Conservation (phyloP, 2,329 filamentous ascomycete species). For the Leptographium radiaticola region DNA sequence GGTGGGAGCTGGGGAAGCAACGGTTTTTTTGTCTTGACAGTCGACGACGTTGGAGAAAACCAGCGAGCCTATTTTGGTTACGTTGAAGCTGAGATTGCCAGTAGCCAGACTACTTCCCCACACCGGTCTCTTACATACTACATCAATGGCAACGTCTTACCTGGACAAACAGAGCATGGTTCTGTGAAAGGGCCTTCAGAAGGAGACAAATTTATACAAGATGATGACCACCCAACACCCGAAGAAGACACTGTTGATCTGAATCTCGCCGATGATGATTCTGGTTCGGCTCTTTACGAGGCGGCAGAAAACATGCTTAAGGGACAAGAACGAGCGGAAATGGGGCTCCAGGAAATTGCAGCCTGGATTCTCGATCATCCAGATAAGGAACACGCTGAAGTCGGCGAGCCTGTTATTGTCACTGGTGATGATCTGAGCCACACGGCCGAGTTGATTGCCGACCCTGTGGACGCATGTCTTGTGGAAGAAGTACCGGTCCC, state of each 20-base stretch:
- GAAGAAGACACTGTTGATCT: neutral
- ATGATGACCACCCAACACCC: neutral
- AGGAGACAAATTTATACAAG: neutral
- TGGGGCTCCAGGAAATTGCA: neutral
- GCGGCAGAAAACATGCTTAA: neutral
- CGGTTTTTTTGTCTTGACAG: constrained; percentile 12
- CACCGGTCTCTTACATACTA: constrained; percentile 4
- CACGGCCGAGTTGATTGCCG: neutral
- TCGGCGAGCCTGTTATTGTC: neutral
- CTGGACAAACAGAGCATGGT: neutral
- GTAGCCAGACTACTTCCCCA: neutral
- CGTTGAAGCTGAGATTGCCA: constrained; percentile 7
- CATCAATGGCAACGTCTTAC: neutral
- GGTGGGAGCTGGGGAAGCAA: constrained; percentile 12
- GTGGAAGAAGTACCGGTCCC: neutral
- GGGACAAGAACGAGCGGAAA: neutral
- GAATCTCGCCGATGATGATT: neutral
- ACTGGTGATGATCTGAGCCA: too few species aligned
- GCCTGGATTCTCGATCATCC: neutral
- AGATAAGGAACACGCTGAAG: neutral
- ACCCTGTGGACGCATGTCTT: neutral
- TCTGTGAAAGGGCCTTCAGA: neutral
- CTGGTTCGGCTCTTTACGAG: neutral
- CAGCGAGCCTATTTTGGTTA: constrained; percentile 14
- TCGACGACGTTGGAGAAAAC: constrained; percentile 8